Evolutionary conservation across 2,329 filamentous ascomycete genomes (phyloP), one percentile per base, ranked within the genome.

Genomic region (Epichloe uncinata): DNA sequence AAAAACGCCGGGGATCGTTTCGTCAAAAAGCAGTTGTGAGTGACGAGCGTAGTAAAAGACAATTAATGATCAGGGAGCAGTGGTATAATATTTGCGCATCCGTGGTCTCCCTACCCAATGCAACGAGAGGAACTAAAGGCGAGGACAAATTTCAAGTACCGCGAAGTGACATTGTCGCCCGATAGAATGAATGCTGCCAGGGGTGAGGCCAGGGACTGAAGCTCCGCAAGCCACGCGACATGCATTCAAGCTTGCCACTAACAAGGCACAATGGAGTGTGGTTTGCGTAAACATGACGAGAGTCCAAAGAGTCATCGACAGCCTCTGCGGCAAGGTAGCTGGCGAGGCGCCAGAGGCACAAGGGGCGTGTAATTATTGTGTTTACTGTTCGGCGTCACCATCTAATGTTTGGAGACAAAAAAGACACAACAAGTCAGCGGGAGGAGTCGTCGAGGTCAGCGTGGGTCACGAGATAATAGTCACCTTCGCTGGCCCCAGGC

Each of bases 401-500:
- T 69, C 67, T 69, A 57, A 54, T 7, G 16, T 45, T 30, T 36
- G 20, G 36, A 38, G 18, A 18, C 40, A 26, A 45, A 49, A 11
- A 11, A 4, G 18, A 34, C 7, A 26, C n/a, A 47, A 12, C 44
- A 45, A 45, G 22, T 34, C 33, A 50, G 48, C 51, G 45, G 49
- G 40, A 43, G 13, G 43, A 35, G 45, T 37, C 22, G 26, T 44
- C 40, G 22, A 55, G 56, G 53, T 63, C 58, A 51, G 58, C 60
- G 52, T 53, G 58, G 53, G 60, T 58, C 55, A 62, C 63, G 59
- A 68, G 62, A 58, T 67, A 65, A 65, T 73, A 75, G 73, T 79
- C 73, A 79, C 77, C 76, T 77, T 81, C 77, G 69, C 77, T 79
- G 65, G 73, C 75, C 57, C 74, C 75, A 46, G 77, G 77, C 47